Percentiles rank a stretch among this genome's conserved stretches.
Evolutionary conservation across 2,329 filamentous ascomycete species (phyloP).

Genomic region (Orbilia ellipsospora): DNA sequence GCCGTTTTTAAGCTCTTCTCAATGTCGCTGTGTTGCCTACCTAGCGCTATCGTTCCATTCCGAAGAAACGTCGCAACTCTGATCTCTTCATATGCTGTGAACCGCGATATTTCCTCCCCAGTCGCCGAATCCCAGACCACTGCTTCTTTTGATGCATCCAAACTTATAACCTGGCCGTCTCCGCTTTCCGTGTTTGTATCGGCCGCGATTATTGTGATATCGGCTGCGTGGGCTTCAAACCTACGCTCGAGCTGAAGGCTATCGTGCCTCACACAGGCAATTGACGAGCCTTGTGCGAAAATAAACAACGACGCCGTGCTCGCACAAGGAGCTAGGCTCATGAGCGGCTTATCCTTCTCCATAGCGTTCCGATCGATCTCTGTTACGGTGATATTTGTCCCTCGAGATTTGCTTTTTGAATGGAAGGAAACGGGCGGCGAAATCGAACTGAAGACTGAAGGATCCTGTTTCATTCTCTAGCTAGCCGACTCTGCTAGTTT

Average conservation of each 20-base stretch:
- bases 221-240: slow-evolving; percentile 84
- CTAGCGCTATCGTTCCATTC: slow-evolving; percentile 96
- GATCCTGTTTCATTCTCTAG: slow-evolving; percentile 52
- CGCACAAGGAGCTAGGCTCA: slow-evolving; percentile 72
- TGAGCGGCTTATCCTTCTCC: slow-evolving; percentile 52
- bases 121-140: slow-evolving; percentile 98
- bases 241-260: slow-evolving; percentile 87
- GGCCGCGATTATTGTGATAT: slow-evolving; percentile 84
- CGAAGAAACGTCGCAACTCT: slow-evolving; percentile 92
- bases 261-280: slow-evolving; percentile 92
- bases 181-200: slow-evolving; percentile 92
- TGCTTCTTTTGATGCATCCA: slow-evolving; percentile 87
- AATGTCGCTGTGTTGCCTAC: slow-evolving; percentile 67
- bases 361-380: slow-evolving; percentile 34
- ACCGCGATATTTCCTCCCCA: slow-evolving; percentile 88
- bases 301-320: slow-evolving; percentile 91
- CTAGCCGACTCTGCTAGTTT: slow-evolving; percentile 12
- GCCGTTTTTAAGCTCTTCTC: background rate
- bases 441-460: slow-evolving; percentile 42
- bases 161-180: slow-evolving; percentile 88
- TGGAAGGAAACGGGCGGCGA: slow-evolving; percentile 30
- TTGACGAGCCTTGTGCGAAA: slow-evolving; percentile 82
- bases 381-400: slow-evolving; percentile 26
- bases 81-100: slow-evolving; percentile 88
- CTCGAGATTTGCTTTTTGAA: slow-evolving; percentile 44